Conservation (phyloP, 192 early-diverging fungal genomes). For the Entophlyctis luteolus region DNA sequence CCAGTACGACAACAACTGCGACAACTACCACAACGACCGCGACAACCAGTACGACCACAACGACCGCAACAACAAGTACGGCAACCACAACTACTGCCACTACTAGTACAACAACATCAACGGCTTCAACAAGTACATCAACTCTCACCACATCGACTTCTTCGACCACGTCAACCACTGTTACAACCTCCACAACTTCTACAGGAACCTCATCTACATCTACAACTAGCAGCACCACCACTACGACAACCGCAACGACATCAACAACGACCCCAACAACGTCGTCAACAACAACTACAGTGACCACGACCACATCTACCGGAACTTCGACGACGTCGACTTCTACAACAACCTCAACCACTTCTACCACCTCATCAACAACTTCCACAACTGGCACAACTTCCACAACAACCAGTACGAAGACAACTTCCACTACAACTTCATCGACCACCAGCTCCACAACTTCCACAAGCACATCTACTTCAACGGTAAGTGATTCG, state of each 20-base stretch:
- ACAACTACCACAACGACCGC: no score
- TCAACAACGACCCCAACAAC: background rate
- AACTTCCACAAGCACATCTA: no score
- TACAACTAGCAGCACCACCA: background rate
- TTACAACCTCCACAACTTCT: background rate
- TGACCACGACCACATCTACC: background rate
- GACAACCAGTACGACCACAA: background rate
- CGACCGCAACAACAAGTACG: background rate
- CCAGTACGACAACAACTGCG: no score
- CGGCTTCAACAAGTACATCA: background rate
- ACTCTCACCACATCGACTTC: background rate
- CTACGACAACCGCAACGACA: background rate
- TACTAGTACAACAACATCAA: background rate
- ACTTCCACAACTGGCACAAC: background rate
- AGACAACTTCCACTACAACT: no score
- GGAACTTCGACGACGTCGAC: background rate
- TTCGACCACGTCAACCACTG: background rate
- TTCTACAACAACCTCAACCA: background rate
- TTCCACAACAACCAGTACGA: background rate
- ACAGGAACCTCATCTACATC: background rate
- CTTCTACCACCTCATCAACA: background rate
- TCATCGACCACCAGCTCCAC: no score
- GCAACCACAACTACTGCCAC: background rate
- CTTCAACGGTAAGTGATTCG: no score
- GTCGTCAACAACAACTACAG: background rate